Evolutionary conservation across 108 stramenopile species (phyloP).

Genomic region (Mediolabrus comicus): DNA sequence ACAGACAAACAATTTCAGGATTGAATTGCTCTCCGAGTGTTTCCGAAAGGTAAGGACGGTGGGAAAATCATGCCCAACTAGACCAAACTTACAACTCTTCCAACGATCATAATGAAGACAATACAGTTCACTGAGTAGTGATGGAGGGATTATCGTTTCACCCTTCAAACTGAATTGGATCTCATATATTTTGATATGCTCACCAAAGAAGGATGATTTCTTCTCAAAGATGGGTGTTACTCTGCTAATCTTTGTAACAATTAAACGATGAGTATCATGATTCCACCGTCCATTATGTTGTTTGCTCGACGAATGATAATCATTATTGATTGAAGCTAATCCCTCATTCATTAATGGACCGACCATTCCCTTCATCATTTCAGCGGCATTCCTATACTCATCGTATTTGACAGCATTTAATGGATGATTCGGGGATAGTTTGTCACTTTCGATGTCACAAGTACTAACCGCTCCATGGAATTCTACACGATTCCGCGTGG

Average conservation of each 20-base stretch:
- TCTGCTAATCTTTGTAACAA: neutral
- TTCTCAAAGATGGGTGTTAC: conserved; percentile 40
- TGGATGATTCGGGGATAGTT: neutral
- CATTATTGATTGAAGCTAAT: conserved; percentile 25
- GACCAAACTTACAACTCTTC: conserved; percentile 24
- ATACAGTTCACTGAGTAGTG: conserved; percentile 34
- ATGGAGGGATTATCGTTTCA: conserved; percentile 22
- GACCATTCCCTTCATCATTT: conserved; percentile 19
- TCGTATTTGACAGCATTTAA: conserved; percentile 7
- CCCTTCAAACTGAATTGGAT: conserved; percentile 37
- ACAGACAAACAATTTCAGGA: conserved; percentile 35
- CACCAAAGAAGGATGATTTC: conserved; percentile 21
- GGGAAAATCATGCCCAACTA: conserved; percentile 44
- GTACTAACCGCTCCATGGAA: conserved; percentile 22
- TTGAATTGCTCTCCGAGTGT: conserved; percentile 10
- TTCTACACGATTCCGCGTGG: neutral
- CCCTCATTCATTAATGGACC: conserved; percentile 27
- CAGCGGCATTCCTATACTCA: conserved; percentile 32
- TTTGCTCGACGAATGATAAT: conserved; percentile 31
- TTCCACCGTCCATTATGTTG: conserved; percentile 22
- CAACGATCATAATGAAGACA: conserved; percentile 28
- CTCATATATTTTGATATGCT: conserved; percentile 34
- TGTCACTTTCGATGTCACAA: neutral
- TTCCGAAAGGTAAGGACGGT: conserved; percentile 31
- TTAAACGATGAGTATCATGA: conserved; percentile 21